Evolutionary conservation across 208 protist species (phyloP).

Genomic region (Wallacemonas rigidus): DNA sequence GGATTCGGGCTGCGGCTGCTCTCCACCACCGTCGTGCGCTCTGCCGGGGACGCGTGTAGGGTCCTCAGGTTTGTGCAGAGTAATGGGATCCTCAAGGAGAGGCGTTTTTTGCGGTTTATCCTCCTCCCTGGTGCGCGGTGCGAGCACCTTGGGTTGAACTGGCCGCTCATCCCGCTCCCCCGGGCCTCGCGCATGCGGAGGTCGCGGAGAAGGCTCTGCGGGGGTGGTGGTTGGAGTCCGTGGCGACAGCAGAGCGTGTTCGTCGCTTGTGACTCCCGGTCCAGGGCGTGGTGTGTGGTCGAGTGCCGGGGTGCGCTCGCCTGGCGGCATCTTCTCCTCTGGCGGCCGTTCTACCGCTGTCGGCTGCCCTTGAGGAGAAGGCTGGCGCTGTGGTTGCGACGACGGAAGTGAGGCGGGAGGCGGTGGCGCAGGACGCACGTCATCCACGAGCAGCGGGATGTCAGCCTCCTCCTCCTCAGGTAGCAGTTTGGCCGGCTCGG

Average conservation of each 20-base stretch:
- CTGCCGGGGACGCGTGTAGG: too few relatives aligned
- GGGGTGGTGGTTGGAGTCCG: neutral
- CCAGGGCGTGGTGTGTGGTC: neutral
- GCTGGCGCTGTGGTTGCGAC: neutral
- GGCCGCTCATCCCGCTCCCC: too few relatives aligned
- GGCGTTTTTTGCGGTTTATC: too few relatives aligned
- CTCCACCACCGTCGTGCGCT: too few relatives aligned
- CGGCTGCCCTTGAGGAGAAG: neutral
- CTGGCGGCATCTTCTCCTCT: neutral
- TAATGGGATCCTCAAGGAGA: too few relatives aligned
- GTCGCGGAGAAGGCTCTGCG: too few relatives aligned
- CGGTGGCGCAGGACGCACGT: neutral
- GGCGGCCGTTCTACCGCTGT: neutral
- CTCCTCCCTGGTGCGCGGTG: too few relatives aligned
- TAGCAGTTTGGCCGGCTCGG: constrained; percentile 3
- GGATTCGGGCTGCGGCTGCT: too few relatives aligned
- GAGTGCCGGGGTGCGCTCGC: neutral
- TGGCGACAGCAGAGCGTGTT: neutral
- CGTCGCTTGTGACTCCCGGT: neutral
- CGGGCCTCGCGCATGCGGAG: too few relatives aligned
- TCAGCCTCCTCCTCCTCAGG: constrained; percentile 7
- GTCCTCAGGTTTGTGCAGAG: too few relatives aligned
- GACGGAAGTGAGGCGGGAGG: neutral
- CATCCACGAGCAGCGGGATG: neutral
- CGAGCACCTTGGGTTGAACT: too few relatives aligned